Percentiles rank a stretch among this genome's conserved stretches.
Conservation (phyloP, 176 grass and related monocot species). For the Paspalum notatum region DNA sequence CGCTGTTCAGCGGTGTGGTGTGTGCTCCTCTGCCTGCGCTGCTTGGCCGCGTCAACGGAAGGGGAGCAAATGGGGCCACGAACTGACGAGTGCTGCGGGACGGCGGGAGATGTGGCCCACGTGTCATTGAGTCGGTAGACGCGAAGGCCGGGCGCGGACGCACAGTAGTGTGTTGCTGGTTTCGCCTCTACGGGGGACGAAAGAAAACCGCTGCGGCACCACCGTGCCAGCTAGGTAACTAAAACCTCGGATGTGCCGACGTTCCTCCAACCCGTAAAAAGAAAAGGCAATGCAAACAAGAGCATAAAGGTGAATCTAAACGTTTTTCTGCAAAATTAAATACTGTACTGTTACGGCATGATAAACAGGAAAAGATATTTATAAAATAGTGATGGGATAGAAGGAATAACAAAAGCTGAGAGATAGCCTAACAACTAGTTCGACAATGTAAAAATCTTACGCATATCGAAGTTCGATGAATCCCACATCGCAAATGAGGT, state of each 20-base stretch:
- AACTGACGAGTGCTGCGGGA: not conserved
- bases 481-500: too few relatives aligned
- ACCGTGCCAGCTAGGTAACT: not conserved
- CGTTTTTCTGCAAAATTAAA: too few relatives aligned
- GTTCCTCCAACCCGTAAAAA: too few relatives aligned
- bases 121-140: not conserved
- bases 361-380: too few relatives aligned
- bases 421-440: too few relatives aligned
- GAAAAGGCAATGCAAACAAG: too few relatives aligned
- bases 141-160: accelerated
- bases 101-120: not conserved
- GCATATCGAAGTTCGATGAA: too few relatives aligned
- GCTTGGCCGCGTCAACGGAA: slow-evolving; percentile 26
- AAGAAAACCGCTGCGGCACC: slow-evolving; percentile 31
- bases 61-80: not conserved
- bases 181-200: not conserved
- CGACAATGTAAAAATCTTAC: too few relatives aligned
- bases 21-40: not conserved
- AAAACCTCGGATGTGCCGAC: not conserved
- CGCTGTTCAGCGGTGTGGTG: not conserved
- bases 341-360: too few relatives aligned
- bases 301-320: too few relatives aligned
- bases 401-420: too few relatives aligned
- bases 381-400: too few relatives aligned
- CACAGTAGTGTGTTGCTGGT: accelerated